phyloP scores from a whole-genome alignment of 345 rosid genomes.

The Eucalyptus paniculata region DNA sequence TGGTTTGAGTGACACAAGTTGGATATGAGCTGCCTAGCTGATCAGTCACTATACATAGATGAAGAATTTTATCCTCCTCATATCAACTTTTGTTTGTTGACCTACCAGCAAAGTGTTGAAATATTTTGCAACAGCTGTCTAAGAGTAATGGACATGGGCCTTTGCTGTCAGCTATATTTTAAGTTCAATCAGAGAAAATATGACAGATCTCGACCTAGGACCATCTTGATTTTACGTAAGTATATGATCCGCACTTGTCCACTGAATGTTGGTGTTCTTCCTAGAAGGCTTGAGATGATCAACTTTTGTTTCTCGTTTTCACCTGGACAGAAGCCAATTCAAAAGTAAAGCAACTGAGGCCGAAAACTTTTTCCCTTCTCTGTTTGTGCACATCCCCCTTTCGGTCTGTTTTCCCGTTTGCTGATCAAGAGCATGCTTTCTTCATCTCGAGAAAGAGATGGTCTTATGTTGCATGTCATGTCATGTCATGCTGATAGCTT shows the following conservation, averaged over 20 bases:
- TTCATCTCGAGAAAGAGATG: not conserved
- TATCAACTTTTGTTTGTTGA: not conserved
- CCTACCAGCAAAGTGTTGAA: not conserved
- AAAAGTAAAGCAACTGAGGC: not conserved
- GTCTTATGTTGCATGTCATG: not conserved
- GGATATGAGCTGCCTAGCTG: not conserved
- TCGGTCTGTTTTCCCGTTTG: not conserved
- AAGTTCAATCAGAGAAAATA: not conserved
- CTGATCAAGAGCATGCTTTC: not conserved
- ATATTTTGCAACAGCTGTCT: not conserved
- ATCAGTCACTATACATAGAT: not conserved
- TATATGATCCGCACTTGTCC: not conserved
- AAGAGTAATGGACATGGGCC: not conserved
- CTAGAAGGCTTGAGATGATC: not conserved
- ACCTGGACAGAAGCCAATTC: not conserved
- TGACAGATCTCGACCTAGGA: not conserved
- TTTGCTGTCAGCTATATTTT: not conserved
- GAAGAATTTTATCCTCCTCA: not conserved
- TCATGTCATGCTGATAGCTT: not conserved
- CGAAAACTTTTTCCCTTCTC: not conserved
- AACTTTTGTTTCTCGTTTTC: not conserved
- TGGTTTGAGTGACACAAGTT: not conserved
- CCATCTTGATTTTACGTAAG: not conserved
- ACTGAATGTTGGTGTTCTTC: not conserved
- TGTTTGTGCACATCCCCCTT: not conserved